Evolutionary conservation across 345 rosid species (phyloP), one percentile per base, ranked within the genome.

Genomic region (Acer negundo): DNA sequence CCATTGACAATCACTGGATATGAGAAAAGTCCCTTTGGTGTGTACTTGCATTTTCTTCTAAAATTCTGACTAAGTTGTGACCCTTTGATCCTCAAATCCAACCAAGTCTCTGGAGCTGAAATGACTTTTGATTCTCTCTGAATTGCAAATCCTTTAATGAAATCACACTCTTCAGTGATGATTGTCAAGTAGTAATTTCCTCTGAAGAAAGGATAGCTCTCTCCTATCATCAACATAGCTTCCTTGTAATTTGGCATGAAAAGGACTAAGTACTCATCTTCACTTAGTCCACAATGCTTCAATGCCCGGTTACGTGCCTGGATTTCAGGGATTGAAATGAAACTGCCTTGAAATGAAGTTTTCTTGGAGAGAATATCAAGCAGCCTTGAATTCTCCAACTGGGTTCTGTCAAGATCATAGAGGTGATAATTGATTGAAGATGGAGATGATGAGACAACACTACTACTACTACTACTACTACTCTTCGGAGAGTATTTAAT

Each of bases 51-150:
- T 49, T 91, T 91, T 82, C 86, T 88, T 78, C 95, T 77, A 38
- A 91, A 89, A 38, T 88, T 85, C 74, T 91, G 93, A 79, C 92
- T 89, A 24, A 87, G 88, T 59, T 91, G 89, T 23, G 93, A 91
- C 9, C 92, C 93, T 70, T 87, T 91, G 58, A 89, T 89, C 78
- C 93, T 83, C 79, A 88, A 79, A 80, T 91, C 93, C 58, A 91
- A 44, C 95, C 95, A 91, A 11, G 88, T 78, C 73, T 85, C 92
- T 0, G 93, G 92, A 47, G 85, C 86, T 51, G 81, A 67, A 26
- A 91, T 78, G 3, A 85, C 87, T 81, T 84, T 89, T n/a, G 95
- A 77, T 72, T 88, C 90, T 46, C 86, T 88, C 6, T 67, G 75
- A 7, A 51, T 23, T 6, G 90, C 93, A 58, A 88, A 86, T 15